Conservation (phyloP, 371 early-diverging fungal species). For the Rhizomucor miehei region DNA sequence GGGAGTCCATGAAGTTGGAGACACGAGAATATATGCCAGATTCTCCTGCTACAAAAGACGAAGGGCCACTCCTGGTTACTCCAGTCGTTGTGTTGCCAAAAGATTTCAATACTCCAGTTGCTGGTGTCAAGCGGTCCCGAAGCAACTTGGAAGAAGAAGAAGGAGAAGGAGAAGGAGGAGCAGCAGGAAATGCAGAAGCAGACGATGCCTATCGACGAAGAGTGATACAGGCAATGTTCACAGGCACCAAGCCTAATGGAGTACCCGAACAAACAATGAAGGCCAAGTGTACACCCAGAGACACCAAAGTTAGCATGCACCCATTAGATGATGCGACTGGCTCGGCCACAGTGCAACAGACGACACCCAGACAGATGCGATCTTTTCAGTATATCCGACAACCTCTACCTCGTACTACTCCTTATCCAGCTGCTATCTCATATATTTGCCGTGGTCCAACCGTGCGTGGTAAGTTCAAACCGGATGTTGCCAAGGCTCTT, state of each 20-base stretch:
- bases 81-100: slow-evolving; percentile 61
- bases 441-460: slow-evolving; percentile 80
- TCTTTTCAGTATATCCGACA: too few species aligned
- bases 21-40: slow-evolving; percentile 42
- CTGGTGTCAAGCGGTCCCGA: slow-evolving; percentile 16
- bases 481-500: slow-evolving; percentile 66
- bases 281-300: slow-evolving; percentile 10
- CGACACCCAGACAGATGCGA: too few species aligned
- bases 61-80: slow-evolving; percentile 64
- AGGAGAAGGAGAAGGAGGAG: neutral
- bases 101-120: neutral
- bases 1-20: slow-evolving; percentile 47
- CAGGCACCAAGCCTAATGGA: slow-evolving; percentile 11
- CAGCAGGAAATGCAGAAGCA: slow-evolving; percentile 13
- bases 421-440: slow-evolving; percentile 49
- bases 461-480: slow-evolving; percentile 83
- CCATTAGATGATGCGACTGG: neutral
- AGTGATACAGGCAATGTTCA: slow-evolving; percentile 45
- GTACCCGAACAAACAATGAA: neutral
- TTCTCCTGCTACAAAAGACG: slow-evolving; percentile 34
- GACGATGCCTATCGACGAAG: slow-evolving; percentile 28
- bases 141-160: slow-evolving; percentile 17
- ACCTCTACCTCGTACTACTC: slow-evolving; percentile 45
- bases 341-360: too few species aligned
- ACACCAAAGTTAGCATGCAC: neutral